Evolutionary conservation across 805 yeast genomes (phyloP).

Genomic region (Lipomyces sp.): DNA sequence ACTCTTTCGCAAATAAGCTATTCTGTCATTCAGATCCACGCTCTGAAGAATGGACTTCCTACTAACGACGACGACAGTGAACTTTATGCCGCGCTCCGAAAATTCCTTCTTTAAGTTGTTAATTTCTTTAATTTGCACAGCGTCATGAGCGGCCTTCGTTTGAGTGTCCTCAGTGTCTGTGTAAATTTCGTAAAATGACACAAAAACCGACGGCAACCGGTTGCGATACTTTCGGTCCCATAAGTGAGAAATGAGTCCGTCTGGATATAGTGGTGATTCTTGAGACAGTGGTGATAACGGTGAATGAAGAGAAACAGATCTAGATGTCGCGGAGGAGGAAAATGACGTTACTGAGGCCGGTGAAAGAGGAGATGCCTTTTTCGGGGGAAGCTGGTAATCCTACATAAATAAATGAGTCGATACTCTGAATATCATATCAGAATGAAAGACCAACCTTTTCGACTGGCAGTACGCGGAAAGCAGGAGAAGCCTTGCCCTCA

Average conservation of each 20-base stretch:
- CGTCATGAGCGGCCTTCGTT: slow-evolving; percentile 30
- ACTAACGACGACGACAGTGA: slow-evolving; percentile 41
- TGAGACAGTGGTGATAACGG: slow-evolving; percentile 47
- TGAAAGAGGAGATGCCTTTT: slow-evolving; percentile 21
- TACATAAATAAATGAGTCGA: no score
- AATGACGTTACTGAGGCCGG: slow-evolving; percentile 18
- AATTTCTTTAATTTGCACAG: slow-evolving; percentile 42
- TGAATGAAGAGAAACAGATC: slow-evolving; percentile 31
- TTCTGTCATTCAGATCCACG: slow-evolving; percentile 39
- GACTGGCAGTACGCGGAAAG: slow-evolving; percentile 17
- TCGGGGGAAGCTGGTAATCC: slow-evolving; percentile 21
- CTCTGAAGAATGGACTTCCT: slow-evolving; percentile 32
- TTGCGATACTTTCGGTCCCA: slow-evolving; percentile 56
- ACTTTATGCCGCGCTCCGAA: slow-evolving; percentile 36
- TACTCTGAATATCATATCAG: no score
- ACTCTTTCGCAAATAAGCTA: slow-evolving; percentile 40
- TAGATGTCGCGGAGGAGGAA: slow-evolving; percentile 3
- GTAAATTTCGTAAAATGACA: slow-evolving; percentile 45
- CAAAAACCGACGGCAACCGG: slow-evolving; percentile 48
- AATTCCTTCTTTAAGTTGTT: slow-evolving; percentile 38
- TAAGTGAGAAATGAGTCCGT: slow-evolving; percentile 43
- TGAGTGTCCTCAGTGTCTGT: slow-evolving; percentile 35
- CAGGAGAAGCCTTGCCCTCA: slow-evolving; percentile 4
- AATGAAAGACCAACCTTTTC: slow-evolving; percentile 17
- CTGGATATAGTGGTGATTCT: slow-evolving; percentile 42